Evolutionary conservation across 352 stramenopile species (phyloP), one percentile per base, ranked within the genome.

Genomic region (Pythium guiyangense): DNA sequence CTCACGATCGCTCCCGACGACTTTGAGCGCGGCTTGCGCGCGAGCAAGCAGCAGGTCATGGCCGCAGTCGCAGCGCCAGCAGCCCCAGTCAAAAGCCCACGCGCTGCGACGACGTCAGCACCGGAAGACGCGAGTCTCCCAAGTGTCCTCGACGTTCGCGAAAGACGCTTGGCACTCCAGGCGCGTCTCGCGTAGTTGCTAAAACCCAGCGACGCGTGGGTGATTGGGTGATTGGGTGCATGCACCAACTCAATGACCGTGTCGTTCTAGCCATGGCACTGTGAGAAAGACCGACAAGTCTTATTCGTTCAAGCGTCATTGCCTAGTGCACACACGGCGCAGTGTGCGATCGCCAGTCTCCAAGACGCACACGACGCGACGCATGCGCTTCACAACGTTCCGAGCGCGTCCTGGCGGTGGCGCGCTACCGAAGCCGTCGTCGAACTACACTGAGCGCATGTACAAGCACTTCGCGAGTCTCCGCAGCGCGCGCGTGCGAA

Each of bases 1-100:
- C 68, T 94, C 8, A 92, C 79, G 0, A 94, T 94, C 45, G 79
- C 77, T 0, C 54, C 70, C 0, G 77, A 90, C 27, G 84, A 92
- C 29, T 94, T 94, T 51, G 74, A 92, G 11, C 61, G 78, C 47
- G 82, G 75, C 11, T 45, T 94, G 15, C 51, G 49, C 46, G 48
- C 53, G 42, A 79, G 64, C 42, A 84, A 78, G 55, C 54, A 74
- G 42, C 54, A 53, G 22, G 46, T 67, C 15, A 44, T 67, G 31
- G 35, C 57, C 17, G 69, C 78, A 10, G 39, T 66, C 8, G 45
- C 49, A 65, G 20, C 15, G 1, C 25, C 39, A 4, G n/a, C n/a
- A 34, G n/a, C n/a, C n/a, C n/a, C 20, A 50, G 25, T 2, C 18
- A 25, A 34, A 6, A 42, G 4, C 20, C 11, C 10, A 12, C 9